A percentile compares a stretch with the other conserved stretches of the same genome.
phyloP scores from a whole-genome alignment of 768 basidiomycete species.

The Flagelloscypha sp. region DNA sequence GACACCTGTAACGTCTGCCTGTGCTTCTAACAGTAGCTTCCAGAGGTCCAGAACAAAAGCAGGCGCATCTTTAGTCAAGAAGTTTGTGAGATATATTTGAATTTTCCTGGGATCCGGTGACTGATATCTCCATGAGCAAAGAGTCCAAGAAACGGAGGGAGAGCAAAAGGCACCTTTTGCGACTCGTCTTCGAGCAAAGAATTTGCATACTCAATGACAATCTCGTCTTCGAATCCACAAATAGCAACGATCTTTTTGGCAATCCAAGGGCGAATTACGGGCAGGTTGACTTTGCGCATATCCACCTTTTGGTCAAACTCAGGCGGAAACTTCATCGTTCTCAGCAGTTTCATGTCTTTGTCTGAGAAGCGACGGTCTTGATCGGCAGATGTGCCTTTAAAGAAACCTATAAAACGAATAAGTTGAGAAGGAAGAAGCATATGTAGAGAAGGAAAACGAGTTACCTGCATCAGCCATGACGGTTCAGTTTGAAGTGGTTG shows the following conservation, averaged over 20 bases:
- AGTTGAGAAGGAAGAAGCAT: not conserved
- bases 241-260: constrained; percentile 87
- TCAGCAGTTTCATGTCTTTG: constrained; percentile 87
- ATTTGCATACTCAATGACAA: constrained; percentile 94
- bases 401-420: constrained; percentile 47
- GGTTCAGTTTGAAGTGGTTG: too few relatives aligned
- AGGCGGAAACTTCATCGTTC: constrained; percentile 82
- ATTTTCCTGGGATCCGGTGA: constrained; percentile 90
- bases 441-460: not conserved
- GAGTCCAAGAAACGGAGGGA: not conserved
- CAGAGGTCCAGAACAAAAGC: constrained; percentile 85
- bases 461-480: constrained; percentile 25
- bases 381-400: constrained; percentile 86
- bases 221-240: constrained; percentile 92
- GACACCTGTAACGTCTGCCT: constrained; percentile 80
- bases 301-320: constrained; percentile 91
- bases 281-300: constrained; percentile 89
- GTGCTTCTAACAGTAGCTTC: constrained; percentile 89
- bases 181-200: constrained; percentile 83
- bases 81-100: constrained; percentile 91
- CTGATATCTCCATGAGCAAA: constrained; percentile 28
- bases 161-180: constrained; percentile 55
- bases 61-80: constrained; percentile 80
- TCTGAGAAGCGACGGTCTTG: constrained; percentile 91
- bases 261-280: constrained; percentile 92